These are phyloP conservation scores for Scorias spongiosa DNA, from an alignment of 2,329 filamentous ascomycete species.

Conservation along the genomic window DNA sequence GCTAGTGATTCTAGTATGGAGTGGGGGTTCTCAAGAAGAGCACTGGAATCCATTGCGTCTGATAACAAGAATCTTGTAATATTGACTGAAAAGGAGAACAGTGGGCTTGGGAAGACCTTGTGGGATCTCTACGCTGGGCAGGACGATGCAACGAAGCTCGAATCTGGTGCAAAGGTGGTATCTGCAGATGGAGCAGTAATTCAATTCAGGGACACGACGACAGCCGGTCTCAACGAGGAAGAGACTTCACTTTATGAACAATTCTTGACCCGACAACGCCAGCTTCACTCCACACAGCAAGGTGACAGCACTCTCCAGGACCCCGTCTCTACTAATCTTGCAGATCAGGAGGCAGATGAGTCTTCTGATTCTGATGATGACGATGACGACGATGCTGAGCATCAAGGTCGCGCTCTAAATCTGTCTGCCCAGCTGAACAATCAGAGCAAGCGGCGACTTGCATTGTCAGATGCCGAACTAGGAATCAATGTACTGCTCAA, in stretches of 20 bases:
- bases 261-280: conserved; percentile 75
- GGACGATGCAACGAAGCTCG: conserved; percentile 8
- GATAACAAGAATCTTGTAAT: conserved; percentile 74
- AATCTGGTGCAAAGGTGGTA: conserved; percentile 42
- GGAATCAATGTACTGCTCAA: conserved; percentile 84
- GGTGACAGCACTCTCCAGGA: conserved; percentile 54
- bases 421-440: conserved; percentile 75
- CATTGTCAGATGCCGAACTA: conserved; percentile 74
- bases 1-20: conserved; percentile 82
- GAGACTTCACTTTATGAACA: conserved; percentile 79
- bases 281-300: conserved; percentile 70
- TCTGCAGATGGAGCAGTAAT: conserved; percentile 42
- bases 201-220: conserved; percentile 22
- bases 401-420: conserved; percentile 83
- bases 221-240: conserved; percentile 56
- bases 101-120: conserved; percentile 56
- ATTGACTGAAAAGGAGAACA: conserved; percentile 58
- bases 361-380: conserved; percentile 78
- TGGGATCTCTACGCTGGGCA: conserved; percentile 43
- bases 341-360: conserved; percentile 63
- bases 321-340: conserved; percentile 45
- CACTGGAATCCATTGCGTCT: conserved; percentile 57
- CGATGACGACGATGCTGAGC: conserved; percentile 77
- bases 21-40: conserved; percentile 85
- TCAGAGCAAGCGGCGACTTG: conserved; percentile 63